phyloP scores from a whole-genome alignment of 2,329 filamentous ascomycete species.

The Sclerotinia trifoliorum region DNA sequence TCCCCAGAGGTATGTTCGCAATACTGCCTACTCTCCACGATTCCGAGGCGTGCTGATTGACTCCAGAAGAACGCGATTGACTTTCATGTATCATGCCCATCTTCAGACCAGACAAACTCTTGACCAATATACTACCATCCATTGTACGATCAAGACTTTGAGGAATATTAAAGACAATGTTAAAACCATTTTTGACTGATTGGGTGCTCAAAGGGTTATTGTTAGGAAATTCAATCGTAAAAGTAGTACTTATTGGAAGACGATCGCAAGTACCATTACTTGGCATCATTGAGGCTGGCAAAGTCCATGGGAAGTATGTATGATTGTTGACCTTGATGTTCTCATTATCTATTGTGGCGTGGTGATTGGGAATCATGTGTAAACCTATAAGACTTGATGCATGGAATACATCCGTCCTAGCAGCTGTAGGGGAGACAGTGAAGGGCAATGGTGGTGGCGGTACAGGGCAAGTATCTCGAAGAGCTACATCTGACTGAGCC shows the following conservation, averaged over 20 bases:
- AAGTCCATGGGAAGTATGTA: constrained; percentile 89
- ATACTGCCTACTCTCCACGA: constrained; percentile 75
- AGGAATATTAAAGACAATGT: constrained; percentile 45
- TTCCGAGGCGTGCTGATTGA: constrained; percentile 43
- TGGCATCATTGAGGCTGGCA: constrained; percentile 74
- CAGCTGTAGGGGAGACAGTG: constrained; percentile 75
- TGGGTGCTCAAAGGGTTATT: constrained; percentile 40
- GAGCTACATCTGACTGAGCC: constrained; percentile 41
- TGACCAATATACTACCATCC: constrained; percentile 48
- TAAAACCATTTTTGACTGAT: constrained; percentile 29
- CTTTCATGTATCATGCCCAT: constrained; percentile 68
- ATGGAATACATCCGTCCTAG: constrained; percentile 80
- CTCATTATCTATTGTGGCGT: constrained; percentile 43
- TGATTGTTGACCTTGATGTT: constrained; percentile 54
- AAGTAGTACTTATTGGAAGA: constrained; percentile 68
- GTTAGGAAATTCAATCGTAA: constrained; percentile 63
- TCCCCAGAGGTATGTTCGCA: constrained; percentile 76
- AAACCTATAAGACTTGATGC: constrained; percentile 82
- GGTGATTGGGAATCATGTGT: constrained; percentile 70
- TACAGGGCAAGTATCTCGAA: constrained; percentile 62
- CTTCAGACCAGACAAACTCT: constrained; percentile 56
- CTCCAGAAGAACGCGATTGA: constrained; percentile 40
- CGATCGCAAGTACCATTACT: constrained; percentile 72
- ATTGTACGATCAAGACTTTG: constrained; percentile 50
- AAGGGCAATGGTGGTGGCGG: constrained; percentile 61